Base-by-base conservation (phyloP, 495 filamentous ascomycete species). In the Immersiella caudata region DNA sequence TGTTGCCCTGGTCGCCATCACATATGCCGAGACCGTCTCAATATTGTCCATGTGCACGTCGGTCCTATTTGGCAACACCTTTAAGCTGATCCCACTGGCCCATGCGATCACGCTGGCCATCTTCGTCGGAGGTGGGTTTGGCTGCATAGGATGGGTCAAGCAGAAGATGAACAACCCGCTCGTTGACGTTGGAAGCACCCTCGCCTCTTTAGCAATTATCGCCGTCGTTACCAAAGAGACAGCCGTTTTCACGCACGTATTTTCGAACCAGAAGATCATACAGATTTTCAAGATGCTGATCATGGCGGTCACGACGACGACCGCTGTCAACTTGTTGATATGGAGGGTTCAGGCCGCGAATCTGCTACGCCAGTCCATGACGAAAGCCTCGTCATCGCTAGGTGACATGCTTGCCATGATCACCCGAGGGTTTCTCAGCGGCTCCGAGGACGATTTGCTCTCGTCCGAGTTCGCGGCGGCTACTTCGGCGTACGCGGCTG, bases 161-260 rank as follows among this genome's bases (percentile, higher is more conserved):
- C 94, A 97, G 76, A 87, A 82, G 68, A 83, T 94, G 65, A 90
- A 89, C 33, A 88, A 94, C 75, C 94, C 95, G 9, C 79, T 97
- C 20, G 93, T 97, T 64, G 94, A 93, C 72, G 92, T 96, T 46
- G 93, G 93, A 22, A 94, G 91, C 75, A 97, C 93, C 24, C 81
- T 98, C 67, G 87, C 95, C 1, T 92, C 91, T n/a, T 87, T 98
- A 24, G 90, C 92, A 24, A 93, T 95, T 57, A 97, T 97, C 74
- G 95, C 91, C 1, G 86, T 97, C 49, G 79, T 97, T 69, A 97
- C 95, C 2, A 97, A 96, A 77, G 95, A 98, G 77, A 93, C 91
- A 66, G 86, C 91, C 0, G 88, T 97, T 1, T 91, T 97, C 73
- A 86, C 82, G 26, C 92, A 89, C 3, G 87, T 89, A 46, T 90